A percentile compares a stretch with the other conserved stretches of the same genome.
Conservation (phyloP, 2,329 filamentous ascomycete species). For the Drechslerella dactyloides region DNA sequence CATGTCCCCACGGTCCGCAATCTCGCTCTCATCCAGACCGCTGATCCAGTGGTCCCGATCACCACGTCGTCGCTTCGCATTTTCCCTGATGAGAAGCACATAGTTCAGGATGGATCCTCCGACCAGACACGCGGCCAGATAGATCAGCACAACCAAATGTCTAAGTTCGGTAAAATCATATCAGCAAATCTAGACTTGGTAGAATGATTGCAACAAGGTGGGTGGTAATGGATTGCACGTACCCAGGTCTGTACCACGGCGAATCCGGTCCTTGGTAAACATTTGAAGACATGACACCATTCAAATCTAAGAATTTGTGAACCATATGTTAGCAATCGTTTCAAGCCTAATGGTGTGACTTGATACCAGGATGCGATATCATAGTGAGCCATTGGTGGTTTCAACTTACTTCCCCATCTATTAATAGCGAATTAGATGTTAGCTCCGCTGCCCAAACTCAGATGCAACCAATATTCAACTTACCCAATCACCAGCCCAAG, state of each 20-base stretch:
- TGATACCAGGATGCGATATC: neutral
- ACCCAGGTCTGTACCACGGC: conserved; percentile 48
- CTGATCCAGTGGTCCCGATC: conserved; percentile 69
- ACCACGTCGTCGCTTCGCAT: conserved; percentile 69
- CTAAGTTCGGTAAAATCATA: conserved; percentile 60
- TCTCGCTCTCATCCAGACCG: conserved; percentile 69
- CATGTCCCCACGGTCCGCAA: conserved; percentile 66
- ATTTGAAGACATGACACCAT: conserved; percentile 73
- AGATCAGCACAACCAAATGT: conserved; percentile 76
- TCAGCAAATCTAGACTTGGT: no score
- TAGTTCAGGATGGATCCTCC: conserved; percentile 73
- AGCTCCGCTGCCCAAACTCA: neutral
- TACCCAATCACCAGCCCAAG: conserved; percentile 80
- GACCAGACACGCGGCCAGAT: conserved; percentile 72
- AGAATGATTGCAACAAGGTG: neutral
- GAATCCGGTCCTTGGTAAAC: conserved; percentile 37
- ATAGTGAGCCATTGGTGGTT: neutral
- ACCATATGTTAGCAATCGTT: conserved; percentile 7
- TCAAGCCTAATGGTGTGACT: neutral
- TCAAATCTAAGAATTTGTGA: conserved; percentile 78
- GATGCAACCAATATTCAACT: conserved; percentile 8
- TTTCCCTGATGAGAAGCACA: conserved; percentile 69
- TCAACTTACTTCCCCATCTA: conserved; percentile 41
- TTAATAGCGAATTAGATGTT: neutral
- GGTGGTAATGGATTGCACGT: conserved; percentile 1